These are phyloP conservation scores for Fusarium tupiense DNA, from an alignment of 2,329 filamentous ascomycete genomes.

Conservation along the genomic window DNA sequence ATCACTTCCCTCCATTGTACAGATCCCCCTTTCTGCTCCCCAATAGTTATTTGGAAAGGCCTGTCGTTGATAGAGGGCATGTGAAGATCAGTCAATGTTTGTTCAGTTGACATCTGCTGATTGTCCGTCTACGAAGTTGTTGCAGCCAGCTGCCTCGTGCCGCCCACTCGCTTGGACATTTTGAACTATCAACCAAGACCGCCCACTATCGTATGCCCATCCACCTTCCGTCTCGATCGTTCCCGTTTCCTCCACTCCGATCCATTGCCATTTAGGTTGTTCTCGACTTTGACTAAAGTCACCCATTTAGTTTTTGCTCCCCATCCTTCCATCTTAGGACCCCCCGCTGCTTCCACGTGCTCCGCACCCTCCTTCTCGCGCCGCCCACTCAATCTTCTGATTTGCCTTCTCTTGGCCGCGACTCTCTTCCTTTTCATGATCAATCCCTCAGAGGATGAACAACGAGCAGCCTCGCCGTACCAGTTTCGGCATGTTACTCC, in stretches of 20 bases:
- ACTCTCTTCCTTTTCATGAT: constrained; percentile 41
- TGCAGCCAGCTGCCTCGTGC: constrained; percentile 7
- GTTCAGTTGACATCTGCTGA: constrained; percentile 2
- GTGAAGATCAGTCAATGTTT: neutral
- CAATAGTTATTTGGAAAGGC: neutral
- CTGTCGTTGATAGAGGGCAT: constrained; percentile 13
- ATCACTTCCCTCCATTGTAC: constrained; percentile 1
- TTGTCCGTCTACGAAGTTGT: neutral
- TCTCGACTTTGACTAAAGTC: constrained; percentile 31
- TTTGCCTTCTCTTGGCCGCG: constrained; percentile 26
- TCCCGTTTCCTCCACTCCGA: constrained; percentile 24
- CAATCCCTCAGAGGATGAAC: constrained; percentile 45
- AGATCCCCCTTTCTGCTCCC: neutral
- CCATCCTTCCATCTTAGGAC: constrained; percentile 23
- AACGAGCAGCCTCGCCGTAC: constrained; percentile 48
- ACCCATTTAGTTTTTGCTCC: constrained; percentile 14
- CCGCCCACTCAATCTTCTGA: constrained; percentile 27
- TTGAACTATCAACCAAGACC: constrained; percentile 12
- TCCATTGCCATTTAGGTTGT: constrained; percentile 11
- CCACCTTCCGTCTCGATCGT: constrained; percentile 19
- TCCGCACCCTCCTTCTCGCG: constrained; percentile 36
- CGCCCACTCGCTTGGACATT: constrained; percentile 18
- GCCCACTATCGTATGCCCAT: constrained; percentile 21
- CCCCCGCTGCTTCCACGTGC: constrained; percentile 37
- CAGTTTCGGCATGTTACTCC: constrained; percentile 69